A percentile compares a stretch with the other conserved stretches of the same genome.
phyloP scores from a whole-genome alignment of 2,329 filamentous ascomycete genomes.

The Fusarium solani-melongenae region DNA sequence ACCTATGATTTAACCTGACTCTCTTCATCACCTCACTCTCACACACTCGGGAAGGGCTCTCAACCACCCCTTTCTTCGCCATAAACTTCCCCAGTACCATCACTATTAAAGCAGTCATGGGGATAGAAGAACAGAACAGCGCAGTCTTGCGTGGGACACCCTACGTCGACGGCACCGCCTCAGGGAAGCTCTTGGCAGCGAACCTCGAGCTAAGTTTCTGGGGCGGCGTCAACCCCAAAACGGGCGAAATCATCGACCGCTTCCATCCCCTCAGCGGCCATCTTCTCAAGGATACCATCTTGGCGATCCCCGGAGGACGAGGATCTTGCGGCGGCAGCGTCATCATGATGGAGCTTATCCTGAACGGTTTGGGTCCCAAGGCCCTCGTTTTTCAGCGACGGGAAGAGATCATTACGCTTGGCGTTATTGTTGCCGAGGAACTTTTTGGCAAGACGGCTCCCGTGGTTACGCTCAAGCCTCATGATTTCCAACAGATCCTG shows the following conservation, averaged over 20 bases:
- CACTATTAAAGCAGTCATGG: neutral
- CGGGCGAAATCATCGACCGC: constrained; percentile 21
- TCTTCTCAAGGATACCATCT: neutral
- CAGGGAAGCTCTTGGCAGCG: neutral
- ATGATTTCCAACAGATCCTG: neutral
- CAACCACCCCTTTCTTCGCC: neutral
- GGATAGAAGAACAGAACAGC: neutral
- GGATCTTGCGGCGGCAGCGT: constrained; percentile 19
- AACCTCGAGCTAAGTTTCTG: constrained; percentile 19
- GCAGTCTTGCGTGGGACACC: neutral
- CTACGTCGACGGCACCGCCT: constrained; percentile 1
- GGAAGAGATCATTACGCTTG: constrained; percentile 19
- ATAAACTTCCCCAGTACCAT: neutral
- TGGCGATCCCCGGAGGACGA: constrained; percentile 17
- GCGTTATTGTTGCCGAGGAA: constrained; percentile 15
- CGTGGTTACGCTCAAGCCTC: neutral
- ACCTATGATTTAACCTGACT: neutral
- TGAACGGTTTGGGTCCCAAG: constrained; percentile 4
- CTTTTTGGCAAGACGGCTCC: constrained; percentile 6
- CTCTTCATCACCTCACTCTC: neutral
- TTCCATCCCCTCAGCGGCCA: constrained; percentile 4
- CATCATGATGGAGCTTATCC: constrained; percentile 11
- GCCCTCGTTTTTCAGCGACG: constrained; percentile 12
- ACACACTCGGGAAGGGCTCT: neutral
- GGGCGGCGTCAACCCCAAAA: constrained; percentile 13